Evolutionary conservation across 2,329 filamentous ascomycete species (phyloP).

Genomic region (Claviceps humidiphila): DNA sequence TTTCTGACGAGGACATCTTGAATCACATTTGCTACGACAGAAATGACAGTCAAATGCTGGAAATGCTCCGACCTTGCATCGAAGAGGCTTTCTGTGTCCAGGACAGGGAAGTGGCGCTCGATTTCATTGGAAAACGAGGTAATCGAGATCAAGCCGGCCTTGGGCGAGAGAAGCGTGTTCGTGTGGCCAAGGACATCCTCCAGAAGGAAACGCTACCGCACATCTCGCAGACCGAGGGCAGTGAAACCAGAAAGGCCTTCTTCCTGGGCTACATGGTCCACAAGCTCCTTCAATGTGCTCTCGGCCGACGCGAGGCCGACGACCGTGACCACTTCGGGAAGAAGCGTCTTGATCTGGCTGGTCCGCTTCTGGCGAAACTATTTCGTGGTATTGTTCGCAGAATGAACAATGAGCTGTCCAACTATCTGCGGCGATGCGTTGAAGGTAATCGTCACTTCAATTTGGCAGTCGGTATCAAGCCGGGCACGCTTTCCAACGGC

Average conservation of each 20-base stretch:
- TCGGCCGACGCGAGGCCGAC: constrained; percentile 86
- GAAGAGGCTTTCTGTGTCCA: constrained; percentile 96
- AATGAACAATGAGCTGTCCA: constrained; percentile 80
- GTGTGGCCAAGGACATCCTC: constrained; percentile 85
- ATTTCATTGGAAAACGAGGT: constrained; percentile 90
- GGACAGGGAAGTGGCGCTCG: constrained; percentile 83
- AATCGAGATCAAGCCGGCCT: constrained; percentile 47
- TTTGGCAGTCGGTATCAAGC: constrained; percentile 79
- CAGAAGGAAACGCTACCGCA: constrained; percentile 95
- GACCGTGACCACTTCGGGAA: constrained; percentile 98
- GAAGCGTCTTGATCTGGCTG: constrained; percentile 91
- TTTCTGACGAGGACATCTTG: constrained; percentile 94
- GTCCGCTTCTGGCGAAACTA: constrained; percentile 86
- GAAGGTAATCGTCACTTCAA: constrained; percentile 85
- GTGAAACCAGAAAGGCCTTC: constrained; percentile 91
- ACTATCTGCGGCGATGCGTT: constrained; percentile 83
- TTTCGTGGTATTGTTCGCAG: constrained; percentile 88
- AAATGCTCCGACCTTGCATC: constrained; percentile 93
- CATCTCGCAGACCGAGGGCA: constrained; percentile 89
- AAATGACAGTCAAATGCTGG: constrained; percentile 90
- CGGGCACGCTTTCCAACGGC: constrained; percentile 80
- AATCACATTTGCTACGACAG: constrained; percentile 96
- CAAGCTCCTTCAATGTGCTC: constrained; percentile 80
- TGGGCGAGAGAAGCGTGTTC: constrained; percentile 74
- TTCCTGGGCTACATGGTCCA: constrained; percentile 99